Conservation (phyloP, 352 stramenopile species). For the Globisporangium cylindrosporum region DNA sequence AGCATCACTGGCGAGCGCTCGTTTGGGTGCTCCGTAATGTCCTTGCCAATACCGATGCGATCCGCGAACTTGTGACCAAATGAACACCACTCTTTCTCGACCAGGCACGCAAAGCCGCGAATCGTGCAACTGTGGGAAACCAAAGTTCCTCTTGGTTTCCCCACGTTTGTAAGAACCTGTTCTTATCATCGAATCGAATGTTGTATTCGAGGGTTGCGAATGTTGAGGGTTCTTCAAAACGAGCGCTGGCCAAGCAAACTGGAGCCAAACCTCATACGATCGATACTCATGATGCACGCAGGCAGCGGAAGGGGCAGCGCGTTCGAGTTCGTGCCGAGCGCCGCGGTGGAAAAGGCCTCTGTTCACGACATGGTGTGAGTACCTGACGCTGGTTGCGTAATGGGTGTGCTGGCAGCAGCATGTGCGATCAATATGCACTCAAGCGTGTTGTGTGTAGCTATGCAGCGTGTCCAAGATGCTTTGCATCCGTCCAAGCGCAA, state of each 20-base stretch:
- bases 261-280: neutral
- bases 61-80: conserved; percentile 91
- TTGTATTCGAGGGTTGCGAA: neutral
- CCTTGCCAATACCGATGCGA: conserved; percentile 76
- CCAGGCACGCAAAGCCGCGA: conserved; percentile 73
- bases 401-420: neutral
- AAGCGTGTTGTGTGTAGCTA: conserved; percentile 27
- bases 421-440: neutral
- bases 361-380: conserved; percentile 56
- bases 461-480: conserved; percentile 46
- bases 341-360: conserved; percentile 45
- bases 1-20: conserved; percentile 85
- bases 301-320: conserved; percentile 10
- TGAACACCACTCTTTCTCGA: conserved; percentile 87
- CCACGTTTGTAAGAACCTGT: neutral
- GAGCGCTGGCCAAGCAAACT: too few relatives aligned
- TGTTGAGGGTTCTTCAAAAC: neutral
- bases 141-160: neutral
- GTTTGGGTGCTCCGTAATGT: conserved; percentile 75
- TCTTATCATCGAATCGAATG: neutral
- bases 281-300: neutral
- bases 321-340: conserved; percentile 39
- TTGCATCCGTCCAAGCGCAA: conserved; percentile 34
- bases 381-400: neutral
- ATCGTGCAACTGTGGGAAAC: conserved; percentile 22